A percentile compares a stretch with the other conserved stretches of the same genome.
Conservation (phyloP, 108 stramenopile species). For the Discostella stelligeroides region DNA sequence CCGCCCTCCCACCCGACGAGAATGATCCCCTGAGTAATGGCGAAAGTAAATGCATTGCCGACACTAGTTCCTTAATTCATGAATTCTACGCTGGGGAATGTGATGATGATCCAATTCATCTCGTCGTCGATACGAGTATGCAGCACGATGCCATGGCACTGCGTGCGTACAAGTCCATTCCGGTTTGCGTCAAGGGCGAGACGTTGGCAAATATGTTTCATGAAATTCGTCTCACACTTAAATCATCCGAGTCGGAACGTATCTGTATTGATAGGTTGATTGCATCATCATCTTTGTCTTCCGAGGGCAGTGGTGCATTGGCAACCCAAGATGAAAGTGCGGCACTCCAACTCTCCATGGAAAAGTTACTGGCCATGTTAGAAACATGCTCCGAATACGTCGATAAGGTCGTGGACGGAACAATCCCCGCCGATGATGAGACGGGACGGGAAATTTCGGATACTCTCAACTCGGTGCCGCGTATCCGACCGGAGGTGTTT, state of each 20-base stretch:
- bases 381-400: conserved; percentile 85
- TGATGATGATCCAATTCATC: conserved; percentile 89
- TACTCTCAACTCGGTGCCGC: conserved; percentile 83
- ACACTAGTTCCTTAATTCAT: conserved; percentile 94
- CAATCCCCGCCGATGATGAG: conserved; percentile 67
- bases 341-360: conserved; percentile 71
- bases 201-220: conserved; percentile 91
- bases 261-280: conserved; percentile 92
- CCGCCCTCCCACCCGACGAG: conserved; percentile 60
- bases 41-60: conserved; percentile 68
- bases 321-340: conserved; percentile 29
- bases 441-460: conserved; percentile 84
- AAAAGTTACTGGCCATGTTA: conserved; percentile 77
- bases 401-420: conserved; percentile 83
- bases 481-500: conserved; percentile 89
- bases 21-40: conserved; percentile 23
- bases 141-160: conserved; percentile 67
- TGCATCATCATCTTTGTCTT: conserved; percentile 26
- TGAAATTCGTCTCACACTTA: conserved; percentile 78
- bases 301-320: conserved; percentile 40
- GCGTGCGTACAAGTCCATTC: conserved; percentile 77
- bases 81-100: conserved; percentile 95
- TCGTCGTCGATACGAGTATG: conserved; percentile 88
- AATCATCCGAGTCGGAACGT: conserved; percentile 81
- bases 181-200: conserved; percentile 78